A percentile compares a stretch with the other conserved stretches of the same genome.
phyloP scores from a whole-genome alignment of 2,329 filamentous ascomycete species.

The Blastomyces silverae region DNA sequence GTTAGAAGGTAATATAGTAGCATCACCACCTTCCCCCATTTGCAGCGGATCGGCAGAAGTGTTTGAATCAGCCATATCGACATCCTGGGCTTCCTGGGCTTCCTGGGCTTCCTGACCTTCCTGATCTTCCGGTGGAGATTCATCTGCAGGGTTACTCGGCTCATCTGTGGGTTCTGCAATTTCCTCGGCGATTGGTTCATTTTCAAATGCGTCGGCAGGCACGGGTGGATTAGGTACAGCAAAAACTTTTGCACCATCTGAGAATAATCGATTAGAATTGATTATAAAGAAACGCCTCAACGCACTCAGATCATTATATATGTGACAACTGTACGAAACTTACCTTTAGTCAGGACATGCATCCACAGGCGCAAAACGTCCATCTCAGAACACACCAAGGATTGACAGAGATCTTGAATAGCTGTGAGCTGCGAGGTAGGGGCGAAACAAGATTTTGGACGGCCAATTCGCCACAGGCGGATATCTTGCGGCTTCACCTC shows the following conservation, averaged over 20 bases:
- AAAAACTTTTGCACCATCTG: conserved; percentile 34
- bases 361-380: conserved; percentile 35
- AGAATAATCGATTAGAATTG: conserved; percentile 15
- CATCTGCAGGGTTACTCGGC: neutral
- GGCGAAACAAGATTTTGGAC: conserved; percentile 29
- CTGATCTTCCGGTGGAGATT: conserved; percentile 14
- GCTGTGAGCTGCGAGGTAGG: conserved; percentile 34
- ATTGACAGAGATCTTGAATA: conserved; percentile 30
- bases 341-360: conserved; percentile 35
- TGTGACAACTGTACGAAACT: conserved; percentile 17
- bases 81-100: neutral
- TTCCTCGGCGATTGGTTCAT: conserved; percentile 29
- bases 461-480: conserved; percentile 39
- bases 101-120: neutral
- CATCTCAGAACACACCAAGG: conserved; percentile 26
- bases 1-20: neutral
- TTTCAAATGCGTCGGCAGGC: conserved; percentile 22
- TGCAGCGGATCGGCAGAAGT: neutral
- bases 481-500: conserved; percentile 30
- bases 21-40: neutral
- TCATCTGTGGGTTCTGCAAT: neutral
- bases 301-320: neutral
- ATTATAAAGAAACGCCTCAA: neutral
- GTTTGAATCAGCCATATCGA: neutral
- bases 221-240: conserved; percentile 32